These are phyloP conservation scores for Phytophthora syringae DNA, from an alignment of 352 stramenopile genomes.

Conservation along the genomic window DNA sequence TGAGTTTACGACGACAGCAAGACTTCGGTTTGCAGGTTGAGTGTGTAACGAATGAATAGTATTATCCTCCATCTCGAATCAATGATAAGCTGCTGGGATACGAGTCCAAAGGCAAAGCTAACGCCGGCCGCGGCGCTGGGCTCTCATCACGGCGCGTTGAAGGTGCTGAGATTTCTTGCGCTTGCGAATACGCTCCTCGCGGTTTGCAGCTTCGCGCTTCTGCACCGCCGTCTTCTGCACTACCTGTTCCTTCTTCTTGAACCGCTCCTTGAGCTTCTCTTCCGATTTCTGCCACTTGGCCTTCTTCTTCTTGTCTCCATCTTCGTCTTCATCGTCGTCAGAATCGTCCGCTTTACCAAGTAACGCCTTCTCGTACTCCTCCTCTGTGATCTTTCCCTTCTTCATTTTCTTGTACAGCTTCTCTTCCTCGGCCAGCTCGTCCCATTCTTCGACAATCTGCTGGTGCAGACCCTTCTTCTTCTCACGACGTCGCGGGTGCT, in stretches of 20 bases:
- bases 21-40: too few relatives aligned
- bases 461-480: constrained; percentile 98
- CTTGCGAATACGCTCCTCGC: constrained; percentile 83
- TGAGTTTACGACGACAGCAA: too few relatives aligned
- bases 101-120: constrained; percentile 20
- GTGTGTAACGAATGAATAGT: constrained; percentile 31
- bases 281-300: constrained; percentile 64
- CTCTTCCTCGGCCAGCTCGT: constrained; percentile 98
- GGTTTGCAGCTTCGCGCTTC: constrained; percentile 77
- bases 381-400: constrained; percentile 97
- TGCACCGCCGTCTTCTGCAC: constrained; percentile 76
- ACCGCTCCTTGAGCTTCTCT: constrained; percentile 78
- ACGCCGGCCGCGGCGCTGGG: constrained; percentile 44
- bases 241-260: constrained; percentile 85
- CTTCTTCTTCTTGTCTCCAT: constrained; percentile 58
- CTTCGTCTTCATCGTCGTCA: constrained; percentile 42
- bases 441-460: constrained; percentile 99
- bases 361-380: constrained; percentile 90
- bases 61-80: constrained; percentile 38
- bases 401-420: constrained; percentile 97
- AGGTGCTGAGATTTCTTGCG: constrained; percentile 84
- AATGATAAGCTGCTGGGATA: constrained; percentile 1
- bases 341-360: constrained; percentile 55
- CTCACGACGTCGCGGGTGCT: constrained; percentile 81
- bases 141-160: constrained; percentile 62